Evolutionary conservation across 768 basidiomycete genomes (phyloP).

Genomic region (Phylloporus arenicola): DNA sequence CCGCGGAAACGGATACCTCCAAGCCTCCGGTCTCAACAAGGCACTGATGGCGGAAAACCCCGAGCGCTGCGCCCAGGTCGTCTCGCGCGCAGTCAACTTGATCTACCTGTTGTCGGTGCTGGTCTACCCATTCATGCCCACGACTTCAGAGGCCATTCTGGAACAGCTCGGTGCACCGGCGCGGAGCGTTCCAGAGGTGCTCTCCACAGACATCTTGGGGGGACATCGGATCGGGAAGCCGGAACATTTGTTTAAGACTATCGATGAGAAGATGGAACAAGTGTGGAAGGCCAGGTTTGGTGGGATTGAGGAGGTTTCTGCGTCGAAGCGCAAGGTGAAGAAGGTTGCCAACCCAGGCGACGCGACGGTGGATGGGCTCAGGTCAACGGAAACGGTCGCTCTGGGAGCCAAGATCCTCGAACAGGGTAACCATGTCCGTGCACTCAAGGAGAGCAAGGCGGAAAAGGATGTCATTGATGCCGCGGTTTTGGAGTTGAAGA

Average conservation of each 20-base stretch:
- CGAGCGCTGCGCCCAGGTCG: slow-evolving; percentile 81
- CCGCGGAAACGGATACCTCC: slow-evolving; percentile 91
- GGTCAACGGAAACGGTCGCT: slow-evolving; percentile 65
- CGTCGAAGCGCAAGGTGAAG: slow-evolving; percentile 47
- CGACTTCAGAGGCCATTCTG: slow-evolving; percentile 76
- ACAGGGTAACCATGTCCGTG: slow-evolving; percentile 71
- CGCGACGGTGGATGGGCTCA: slow-evolving; percentile 44
- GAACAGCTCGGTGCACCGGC: slow-evolving; percentile 85
- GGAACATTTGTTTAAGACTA: slow-evolving; percentile 88
- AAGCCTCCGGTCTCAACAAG: slow-evolving; percentile 87
- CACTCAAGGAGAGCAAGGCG: slow-evolving; percentile 48
- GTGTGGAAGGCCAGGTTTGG: slow-evolving; percentile 78
- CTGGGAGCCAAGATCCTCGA: slow-evolving; percentile 70
- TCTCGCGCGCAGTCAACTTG: slow-evolving; percentile 85
- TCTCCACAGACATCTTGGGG: slow-evolving; percentile 77
- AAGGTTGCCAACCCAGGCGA: slow-evolving; percentile 46
- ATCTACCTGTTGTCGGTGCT: slow-evolving; percentile 86
- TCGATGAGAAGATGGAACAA: slow-evolving; percentile 86
- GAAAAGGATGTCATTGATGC: slow-evolving; percentile 41
- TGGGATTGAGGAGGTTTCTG: slow-evolving; percentile 49
- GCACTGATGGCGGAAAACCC: slow-evolving; percentile 78
- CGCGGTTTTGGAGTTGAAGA: slow-evolving; percentile 61
- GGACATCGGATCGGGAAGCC: slow-evolving; percentile 85
- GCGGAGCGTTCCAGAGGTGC: slow-evolving; percentile 65
- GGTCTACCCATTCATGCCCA: slow-evolving; percentile 95